These are phyloP conservation scores for Tricholoma bakamatsutake DNA, from an alignment of 768 basidiomycete genomes.

Conservation along the genomic window DNA sequence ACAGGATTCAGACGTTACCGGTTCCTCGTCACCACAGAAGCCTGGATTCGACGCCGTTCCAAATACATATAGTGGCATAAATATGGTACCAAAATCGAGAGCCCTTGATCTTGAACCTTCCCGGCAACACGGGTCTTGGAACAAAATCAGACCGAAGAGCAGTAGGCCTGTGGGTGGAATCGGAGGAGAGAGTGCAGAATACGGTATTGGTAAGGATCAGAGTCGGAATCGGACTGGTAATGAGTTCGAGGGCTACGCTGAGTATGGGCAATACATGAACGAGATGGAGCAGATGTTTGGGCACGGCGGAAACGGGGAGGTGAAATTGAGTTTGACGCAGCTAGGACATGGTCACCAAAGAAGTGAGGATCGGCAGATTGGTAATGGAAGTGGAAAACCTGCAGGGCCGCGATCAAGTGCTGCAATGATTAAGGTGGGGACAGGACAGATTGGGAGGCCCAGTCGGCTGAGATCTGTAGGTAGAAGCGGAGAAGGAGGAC, in stretches of 20 bases:
- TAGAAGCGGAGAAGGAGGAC: conserved; percentile 14
- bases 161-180: conserved; percentile 2
- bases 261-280: conserved; percentile 26
- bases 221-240: conserved; percentile 4
- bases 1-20: conserved; percentile 11
- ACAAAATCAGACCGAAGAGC: not conserved
- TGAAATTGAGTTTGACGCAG: conserved; percentile 16
- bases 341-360: conserved; percentile 6
- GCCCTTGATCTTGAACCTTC: not conserved
- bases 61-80: conserved; percentile 14
- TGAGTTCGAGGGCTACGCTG: conserved; percentile 26
- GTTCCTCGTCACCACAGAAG: conserved; percentile 26
- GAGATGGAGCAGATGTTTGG: conserved; percentile 26
- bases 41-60: conserved; percentile 34
- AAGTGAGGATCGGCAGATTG: conserved; percentile 10
- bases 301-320: conserved; percentile 14
- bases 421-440: conserved; percentile 12
- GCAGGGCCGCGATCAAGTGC: conserved; percentile 1
- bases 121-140: not conserved
- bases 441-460: conserved; percentile 19
- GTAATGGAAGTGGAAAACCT: conserved; percentile 8
- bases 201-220: conserved; percentile 2
- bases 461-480: conserved; percentile 14
- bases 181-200: not conserved
- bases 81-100: not conserved